These are phyloP conservation scores for Aspergillus kassunensis DNA, from an alignment of 495 filamentous ascomycete species.

Conservation along the genomic window DNA sequence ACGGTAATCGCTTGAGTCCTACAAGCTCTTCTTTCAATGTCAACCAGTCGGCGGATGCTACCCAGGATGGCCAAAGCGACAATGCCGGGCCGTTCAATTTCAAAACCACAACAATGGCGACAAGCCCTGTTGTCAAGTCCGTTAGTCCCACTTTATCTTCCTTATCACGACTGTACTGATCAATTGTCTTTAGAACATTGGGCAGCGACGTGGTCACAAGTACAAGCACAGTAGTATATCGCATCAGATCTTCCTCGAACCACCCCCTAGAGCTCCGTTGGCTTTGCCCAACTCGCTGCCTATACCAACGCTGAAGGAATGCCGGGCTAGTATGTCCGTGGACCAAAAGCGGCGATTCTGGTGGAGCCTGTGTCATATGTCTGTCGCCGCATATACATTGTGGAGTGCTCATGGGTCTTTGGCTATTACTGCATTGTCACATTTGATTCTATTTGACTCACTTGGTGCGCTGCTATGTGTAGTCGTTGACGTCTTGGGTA, in stretches of 20 bases:
- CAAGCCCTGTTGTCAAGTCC: slow-evolving; percentile 72
- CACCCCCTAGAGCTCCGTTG: slow-evolving; percentile 80
- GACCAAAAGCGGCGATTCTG: slow-evolving; percentile 76
- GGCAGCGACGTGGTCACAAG: slow-evolving; percentile 90
- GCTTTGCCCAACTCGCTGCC: slow-evolving; percentile 90
- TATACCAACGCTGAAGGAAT: slow-evolving; percentile 86
- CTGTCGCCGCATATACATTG: slow-evolving; percentile 76
- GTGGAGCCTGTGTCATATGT: slow-evolving; percentile 88
- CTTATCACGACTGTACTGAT: neutral
- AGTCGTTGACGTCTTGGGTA: slow-evolving; percentile 83
- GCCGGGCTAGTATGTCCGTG: slow-evolving; percentile 75
- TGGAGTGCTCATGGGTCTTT: slow-evolving; percentile 83
- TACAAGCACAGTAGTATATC: slow-evolving; percentile 97
- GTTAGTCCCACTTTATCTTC: slow-evolving; percentile 43
- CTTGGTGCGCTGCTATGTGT: slow-evolving; percentile 91
- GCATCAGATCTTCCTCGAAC: slow-evolving; percentile 95
- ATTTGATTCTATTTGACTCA: slow-evolving; percentile 91
- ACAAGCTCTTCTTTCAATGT: slow-evolving; percentile 42
- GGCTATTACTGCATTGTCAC: slow-evolving; percentile 87
- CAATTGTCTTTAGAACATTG: slow-evolving; percentile 58
- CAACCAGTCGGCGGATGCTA: slow-evolving; percentile 29
- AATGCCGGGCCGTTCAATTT: slow-evolving; percentile 81
- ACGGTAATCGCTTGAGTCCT: slow-evolving; percentile 36
- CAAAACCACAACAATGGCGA: slow-evolving; percentile 73
- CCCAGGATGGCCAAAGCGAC: slow-evolving; percentile 40